Conservation (phyloP, 768 basidiomycete genomes). For the Daedaleopsis sinensis region DNA sequence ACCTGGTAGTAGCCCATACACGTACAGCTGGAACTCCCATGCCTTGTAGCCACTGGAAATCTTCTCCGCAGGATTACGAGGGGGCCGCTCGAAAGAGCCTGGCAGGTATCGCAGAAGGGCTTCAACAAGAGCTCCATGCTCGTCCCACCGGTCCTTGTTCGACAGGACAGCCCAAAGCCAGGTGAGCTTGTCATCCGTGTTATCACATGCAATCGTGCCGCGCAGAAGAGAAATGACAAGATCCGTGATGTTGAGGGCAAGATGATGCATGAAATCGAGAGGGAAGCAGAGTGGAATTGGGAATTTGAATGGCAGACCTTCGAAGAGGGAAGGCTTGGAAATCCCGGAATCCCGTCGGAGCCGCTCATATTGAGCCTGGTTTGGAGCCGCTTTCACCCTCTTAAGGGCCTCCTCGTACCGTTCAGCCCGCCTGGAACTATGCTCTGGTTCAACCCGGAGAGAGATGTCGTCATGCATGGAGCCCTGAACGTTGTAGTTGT, state of each 20-base stretch:
- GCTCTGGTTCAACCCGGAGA: no score
- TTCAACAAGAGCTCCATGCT: conserved; percentile 39
- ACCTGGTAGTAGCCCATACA: conserved; percentile 29
- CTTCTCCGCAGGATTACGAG: conserved; percentile 43
- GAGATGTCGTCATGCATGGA: conserved; percentile 35
- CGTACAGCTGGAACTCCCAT: conserved; percentile 26
- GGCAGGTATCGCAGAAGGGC: conserved; percentile 36
- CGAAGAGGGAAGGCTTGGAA: conserved; percentile 39
- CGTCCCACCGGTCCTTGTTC: conserved; percentile 32
- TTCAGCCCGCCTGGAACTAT: no score
- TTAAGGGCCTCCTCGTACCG: conserved; percentile 25
- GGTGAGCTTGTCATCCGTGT: conserved; percentile 24
- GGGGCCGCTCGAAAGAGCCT: conserved; percentile 43
- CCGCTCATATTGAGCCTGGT: conserved; percentile 29
- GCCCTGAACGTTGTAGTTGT: conserved; percentile 25
- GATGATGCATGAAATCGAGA: conserved; percentile 43
- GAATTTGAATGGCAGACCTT: conserved; percentile 26
- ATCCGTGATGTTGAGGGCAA: conserved; percentile 39
- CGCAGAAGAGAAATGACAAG: conserved; percentile 37
- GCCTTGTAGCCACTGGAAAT: conserved; percentile 38
- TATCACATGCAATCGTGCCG: conserved; percentile 13
- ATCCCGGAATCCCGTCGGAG: conserved; percentile 37
- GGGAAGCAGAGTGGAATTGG: conserved; percentile 35
- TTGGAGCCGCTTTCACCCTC: conserved; percentile 22
- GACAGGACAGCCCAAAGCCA: conserved; percentile 37